Evolutionary conservation across 768 basidiomycete species (phyloP), one percentile per base, ranked within the genome.

Genomic region (Tephrocybe sp.): DNA sequence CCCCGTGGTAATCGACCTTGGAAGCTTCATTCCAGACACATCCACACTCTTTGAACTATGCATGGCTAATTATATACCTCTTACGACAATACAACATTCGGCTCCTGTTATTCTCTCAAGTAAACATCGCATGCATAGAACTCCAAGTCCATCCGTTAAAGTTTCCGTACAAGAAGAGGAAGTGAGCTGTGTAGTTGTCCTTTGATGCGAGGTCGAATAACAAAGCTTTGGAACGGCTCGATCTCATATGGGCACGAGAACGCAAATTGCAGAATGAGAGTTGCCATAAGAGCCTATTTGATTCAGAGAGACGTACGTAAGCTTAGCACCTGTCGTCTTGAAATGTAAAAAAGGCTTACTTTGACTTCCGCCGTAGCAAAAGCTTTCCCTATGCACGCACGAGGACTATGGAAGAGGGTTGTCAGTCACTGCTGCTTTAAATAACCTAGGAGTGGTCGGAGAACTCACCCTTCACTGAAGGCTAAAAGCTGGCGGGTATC

Each of bases 181-280:
- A 85, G 72, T 11, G 80, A 81, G 53, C 81, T 84, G 9, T 69
- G 62, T 1, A 67, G 69, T 55, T 82, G 67, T 38, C 81, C 80
- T 54, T 67, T 68, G 48, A 85, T 61, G 27, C 81, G 74, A 29
- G 83, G 80, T 13, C 83, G 75, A 44, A 85, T 73, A 11, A 85
- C 83, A 51, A 84, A 84, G 45, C 82, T 82, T 56, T 83, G 80
- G 62, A 84, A 84, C 19, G 79, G 60, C 56, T 84, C 82, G 40
- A 84, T 83, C 29, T 82, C 69, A 42, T 68, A 57, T 18, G 68
- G 61, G 52, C 77, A 79, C 3, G 71, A 64, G 57, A 84, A 82
- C 7, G 74, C 70, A 59, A 82, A 85, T 27, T 77, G 74, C 25
- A 69, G 74, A 56, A 84, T 60, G 27, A 85, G 74, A 10, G 75